These are phyloP conservation scores for Bryopsis sp. DNA, from an alignment of 139 green algal genomes.

Conservation along the genomic window DNA sequence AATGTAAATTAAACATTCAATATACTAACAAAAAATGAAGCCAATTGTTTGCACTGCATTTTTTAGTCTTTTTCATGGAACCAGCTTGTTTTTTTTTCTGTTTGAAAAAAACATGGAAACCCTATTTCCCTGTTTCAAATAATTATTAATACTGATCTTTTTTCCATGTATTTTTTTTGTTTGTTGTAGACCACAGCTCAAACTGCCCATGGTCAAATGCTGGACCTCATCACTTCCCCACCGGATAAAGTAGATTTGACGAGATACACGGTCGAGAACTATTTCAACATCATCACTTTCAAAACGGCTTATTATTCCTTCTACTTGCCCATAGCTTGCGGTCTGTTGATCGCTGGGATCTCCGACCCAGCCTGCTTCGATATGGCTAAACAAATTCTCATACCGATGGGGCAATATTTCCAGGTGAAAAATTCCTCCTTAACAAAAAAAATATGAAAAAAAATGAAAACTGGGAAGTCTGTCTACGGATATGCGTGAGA, in stretches of 20 bases:
- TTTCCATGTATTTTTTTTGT: neutral
- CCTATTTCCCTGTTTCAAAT: too few relatives aligned
- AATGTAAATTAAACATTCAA: too few relatives aligned
- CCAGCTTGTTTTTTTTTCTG: too few relatives aligned
- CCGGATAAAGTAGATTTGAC: neutral
- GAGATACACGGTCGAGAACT: conserved; percentile 86
- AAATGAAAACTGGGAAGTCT: neutral
- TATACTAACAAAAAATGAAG: too few relatives aligned
- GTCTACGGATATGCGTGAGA: neutral
- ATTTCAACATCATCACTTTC: conserved; percentile 91
- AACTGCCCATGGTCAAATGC: conserved; percentile 87
- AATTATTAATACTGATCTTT: conserved; percentile 17
- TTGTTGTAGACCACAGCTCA: conserved; percentile 71
- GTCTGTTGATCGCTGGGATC: conserved; percentile 77
- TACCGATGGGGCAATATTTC: conserved; percentile 92
- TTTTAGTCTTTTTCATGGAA: too few relatives aligned
- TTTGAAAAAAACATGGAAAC: too few relatives aligned
- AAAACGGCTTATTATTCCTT: conserved; percentile 95
- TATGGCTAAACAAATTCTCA: conserved; percentile 66
- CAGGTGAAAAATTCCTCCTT: too few relatives aligned
- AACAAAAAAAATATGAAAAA: too few relatives aligned
- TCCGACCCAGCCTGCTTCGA: conserved; percentile 33
- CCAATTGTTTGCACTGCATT: too few relatives aligned
- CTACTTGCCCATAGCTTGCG: conserved; percentile 88
- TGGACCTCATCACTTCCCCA: conserved; percentile 85